Evolutionary conservation across 2,329 filamentous ascomycete species (phyloP), one percentile per base, ranked within the genome.

Genomic region (Ampelomyces quisqualis): DNA sequence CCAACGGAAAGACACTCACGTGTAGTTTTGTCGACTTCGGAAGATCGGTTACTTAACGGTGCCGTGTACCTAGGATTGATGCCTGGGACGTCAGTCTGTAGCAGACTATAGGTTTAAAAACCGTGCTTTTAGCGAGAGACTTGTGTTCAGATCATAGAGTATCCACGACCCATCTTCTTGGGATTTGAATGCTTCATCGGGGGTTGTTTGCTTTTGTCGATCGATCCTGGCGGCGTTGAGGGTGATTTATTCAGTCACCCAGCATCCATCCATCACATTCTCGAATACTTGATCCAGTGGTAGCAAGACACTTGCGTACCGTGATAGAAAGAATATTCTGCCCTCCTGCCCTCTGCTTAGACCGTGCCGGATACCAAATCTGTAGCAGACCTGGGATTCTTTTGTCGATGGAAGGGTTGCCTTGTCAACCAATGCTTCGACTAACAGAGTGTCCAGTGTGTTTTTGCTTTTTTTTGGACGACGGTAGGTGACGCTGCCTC

Each of bases 311-410:
- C 20, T 34, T 11, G 32, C 32, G 14, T 4, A 13, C 7, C 19
- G 23, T 24, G 32, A 13, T 20, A 10, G 19, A 34, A 5, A 23
- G 32, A 14, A 13, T 8, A 24, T n/a, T n/a, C n/a, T n/a, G n/a
- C n/a, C n/a, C n/a, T n/a, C 32, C 6, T 3, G 3, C 32, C n/a
- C 26, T 11, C 3, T 15, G 10, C 27, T 30, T 30, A n/a, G 15
- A 30, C 5, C 27, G 27, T 30, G 27, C 13, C 13, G 27, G 5
- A 4, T 15, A 30, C 13, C 27, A 10, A 13, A 23, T 40, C 39
- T 47, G 28, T 21, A 20, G 14, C 40, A 30, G 44, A 29, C 19
- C 13, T 5, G 13, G 27, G 27, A n/a, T n/a, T 6, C 6, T 23
- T 6, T 30, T 6, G 5, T 19, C 4, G 28, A 5, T 13, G 10